Conservation (phyloP, 306 rosid species). For the Prunus fruticosa region DNA sequence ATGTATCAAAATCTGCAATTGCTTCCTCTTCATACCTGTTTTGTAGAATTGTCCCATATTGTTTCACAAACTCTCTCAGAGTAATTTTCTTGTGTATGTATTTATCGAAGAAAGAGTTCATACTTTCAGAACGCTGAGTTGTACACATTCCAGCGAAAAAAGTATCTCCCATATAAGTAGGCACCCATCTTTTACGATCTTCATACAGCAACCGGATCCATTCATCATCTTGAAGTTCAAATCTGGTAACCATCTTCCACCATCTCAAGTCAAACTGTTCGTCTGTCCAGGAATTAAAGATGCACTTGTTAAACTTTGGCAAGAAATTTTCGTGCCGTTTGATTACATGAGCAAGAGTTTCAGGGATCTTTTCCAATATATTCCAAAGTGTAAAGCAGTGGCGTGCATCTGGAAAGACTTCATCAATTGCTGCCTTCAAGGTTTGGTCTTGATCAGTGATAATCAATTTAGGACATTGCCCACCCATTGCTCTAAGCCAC, state of each 20-base stretch:
- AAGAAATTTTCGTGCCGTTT: conserved; percentile 62
- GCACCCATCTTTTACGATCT: conserved; percentile 87
- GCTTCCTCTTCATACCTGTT: conserved; percentile 86
- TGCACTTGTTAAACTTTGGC: conserved; percentile 70
- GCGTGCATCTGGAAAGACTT: conserved; percentile 67
- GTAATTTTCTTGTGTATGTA: conserved; percentile 85
- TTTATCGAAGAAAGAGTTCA: conserved; percentile 88
- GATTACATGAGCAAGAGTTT: conserved; percentile 63
- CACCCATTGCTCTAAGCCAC: conserved; percentile 94
- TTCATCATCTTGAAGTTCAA: conserved; percentile 69
- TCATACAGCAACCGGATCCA: conserved; percentile 72
- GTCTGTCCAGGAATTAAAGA: conserved; percentile 79
- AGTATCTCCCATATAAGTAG: conserved; percentile 62
- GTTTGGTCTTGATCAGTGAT: conserved; percentile 78
- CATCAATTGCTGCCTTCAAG: conserved; percentile 70
- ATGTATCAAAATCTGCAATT: conserved; percentile 88
- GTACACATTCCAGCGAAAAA: conserved; percentile 88
- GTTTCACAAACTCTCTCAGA: conserved; percentile 80
- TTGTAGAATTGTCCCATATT: conserved; percentile 75
- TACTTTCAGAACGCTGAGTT: conserved; percentile 75
- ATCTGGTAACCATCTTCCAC: conserved; percentile 84
- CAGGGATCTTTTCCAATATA: conserved; percentile 75
- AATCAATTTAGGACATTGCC: conserved; percentile 71
- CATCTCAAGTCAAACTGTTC: conserved; percentile 87
- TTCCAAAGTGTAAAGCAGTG: conserved; percentile 87